Percentiles rank a stretch among this genome's conserved stretches.
These are phyloP conservation scores for Hypomontagnella submonticulosa DNA, from an alignment of 495 filamentous ascomycete genomes.

Conservation along the genomic window DNA sequence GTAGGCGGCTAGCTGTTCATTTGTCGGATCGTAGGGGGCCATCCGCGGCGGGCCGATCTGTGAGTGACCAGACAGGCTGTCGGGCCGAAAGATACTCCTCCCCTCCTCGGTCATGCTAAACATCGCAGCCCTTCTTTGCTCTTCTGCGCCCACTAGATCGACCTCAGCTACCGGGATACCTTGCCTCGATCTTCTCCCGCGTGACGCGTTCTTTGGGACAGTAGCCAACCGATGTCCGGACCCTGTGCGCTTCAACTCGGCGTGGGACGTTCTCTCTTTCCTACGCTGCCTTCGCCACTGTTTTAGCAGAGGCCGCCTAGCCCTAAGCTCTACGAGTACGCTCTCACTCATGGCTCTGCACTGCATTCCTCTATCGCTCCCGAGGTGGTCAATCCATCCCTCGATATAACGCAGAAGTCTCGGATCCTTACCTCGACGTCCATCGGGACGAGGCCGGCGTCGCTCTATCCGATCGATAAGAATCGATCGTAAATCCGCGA, in stretches of 20 bases:
- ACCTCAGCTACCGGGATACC: constrained; percentile 45
- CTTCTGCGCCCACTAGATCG: constrained; percentile 33
- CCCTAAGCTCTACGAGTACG: constrained; percentile 27
- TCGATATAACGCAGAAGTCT: constrained; percentile 51
- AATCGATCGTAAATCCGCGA: constrained; percentile 53
- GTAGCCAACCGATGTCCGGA: constrained; percentile 17
- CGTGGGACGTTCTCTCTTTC: constrained; percentile 22
- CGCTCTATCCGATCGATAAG: constrained; percentile 49
- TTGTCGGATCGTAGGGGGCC: neutral
- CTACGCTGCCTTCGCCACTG: constrained; percentile 35
- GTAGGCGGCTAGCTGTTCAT: neutral
- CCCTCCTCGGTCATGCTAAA: constrained; percentile 7
- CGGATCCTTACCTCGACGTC: constrained; percentile 28
- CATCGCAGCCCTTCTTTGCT: constrained; percentile 30
- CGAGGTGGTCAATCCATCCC: constrained; percentile 53
- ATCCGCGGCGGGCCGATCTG: constrained; percentile 1
- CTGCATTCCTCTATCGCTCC: constrained; percentile 14
- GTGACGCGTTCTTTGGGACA: constrained; percentile 8
- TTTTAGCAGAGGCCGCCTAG: constrained; percentile 23
- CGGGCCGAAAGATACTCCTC: constrained; percentile 41
- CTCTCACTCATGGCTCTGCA: constrained; percentile 38
- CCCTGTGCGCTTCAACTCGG: constrained; percentile 29
- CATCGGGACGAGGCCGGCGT: neutral
- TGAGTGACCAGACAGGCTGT: constrained; percentile 35
- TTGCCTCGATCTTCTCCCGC: constrained; percentile 35